Evolutionary conservation across 2,329 filamentous ascomycete species (phyloP).

Genomic region (Aspergillus flavus): DNA sequence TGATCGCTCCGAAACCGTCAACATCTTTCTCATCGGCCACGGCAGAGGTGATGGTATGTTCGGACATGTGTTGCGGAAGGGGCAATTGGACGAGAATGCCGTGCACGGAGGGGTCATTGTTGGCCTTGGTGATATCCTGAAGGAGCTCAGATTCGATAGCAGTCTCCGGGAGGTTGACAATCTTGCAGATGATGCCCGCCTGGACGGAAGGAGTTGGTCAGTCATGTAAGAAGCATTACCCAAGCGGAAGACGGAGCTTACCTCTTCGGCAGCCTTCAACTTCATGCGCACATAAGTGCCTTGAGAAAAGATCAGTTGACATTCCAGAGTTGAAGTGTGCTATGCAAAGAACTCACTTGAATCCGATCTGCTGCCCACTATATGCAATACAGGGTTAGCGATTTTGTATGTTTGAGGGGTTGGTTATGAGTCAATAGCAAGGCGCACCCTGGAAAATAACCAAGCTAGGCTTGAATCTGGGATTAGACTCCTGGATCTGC

Average conservation of each 20-base stretch:
- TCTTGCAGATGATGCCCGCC: slow-evolving; percentile 87
- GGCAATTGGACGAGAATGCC: slow-evolving; percentile 94
- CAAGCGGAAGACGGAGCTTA: slow-evolving; percentile 42
- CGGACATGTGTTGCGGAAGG: slow-evolving; percentile 83
- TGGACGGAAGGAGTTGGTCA: slow-evolving; percentile 37
- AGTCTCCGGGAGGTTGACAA: slow-evolving; percentile 79
- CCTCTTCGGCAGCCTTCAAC: slow-evolving; percentile 92
- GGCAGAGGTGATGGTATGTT: slow-evolving; percentile 85
- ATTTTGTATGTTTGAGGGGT: not conserved
- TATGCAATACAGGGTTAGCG: slow-evolving; percentile 11
- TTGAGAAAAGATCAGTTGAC: slow-evolving; percentile 43
- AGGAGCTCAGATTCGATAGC: slow-evolving; percentile 85
- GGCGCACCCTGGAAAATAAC: slow-evolving; percentile 88
- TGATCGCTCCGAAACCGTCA: slow-evolving; percentile 90
- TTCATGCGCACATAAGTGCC: slow-evolving; percentile 99
- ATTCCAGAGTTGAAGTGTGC: not conserved
- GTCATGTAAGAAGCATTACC: not conserved
- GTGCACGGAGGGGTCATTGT: slow-evolving; percentile 83
- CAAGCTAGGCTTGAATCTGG: slow-evolving; percentile 83
- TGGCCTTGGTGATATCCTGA: slow-evolving; percentile 76
- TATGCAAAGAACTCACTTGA: slow-evolving; percentile 65
- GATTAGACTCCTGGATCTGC: slow-evolving; percentile 77
- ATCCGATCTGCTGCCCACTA: slow-evolving; percentile 90
- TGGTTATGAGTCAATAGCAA: not conserved
- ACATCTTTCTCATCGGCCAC: slow-evolving; percentile 96